Evolutionary conservation across 495 filamentous ascomycete species (phyloP), one percentile per base, ranked within the genome.

Genomic region (Penicillium lividum): DNA sequence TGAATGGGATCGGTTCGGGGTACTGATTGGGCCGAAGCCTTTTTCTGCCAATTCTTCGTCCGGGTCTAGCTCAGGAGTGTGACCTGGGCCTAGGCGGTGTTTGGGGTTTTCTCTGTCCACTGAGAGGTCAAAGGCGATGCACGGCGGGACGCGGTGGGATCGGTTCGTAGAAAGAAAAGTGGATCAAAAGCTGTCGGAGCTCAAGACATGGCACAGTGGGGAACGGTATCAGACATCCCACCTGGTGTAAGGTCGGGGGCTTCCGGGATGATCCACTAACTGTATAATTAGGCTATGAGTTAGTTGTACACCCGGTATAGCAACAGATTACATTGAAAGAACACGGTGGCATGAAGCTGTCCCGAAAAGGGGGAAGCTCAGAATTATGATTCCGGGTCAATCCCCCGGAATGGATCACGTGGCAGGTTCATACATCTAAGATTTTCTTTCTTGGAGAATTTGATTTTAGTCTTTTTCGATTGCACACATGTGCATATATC

Each of bases 261-360:
- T 28, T 47, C 2, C 44, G 44, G 16, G 44, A 15, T 28, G 7
- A 27, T 22, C 44, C 5, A 5, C 3, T 25, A 47, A 40, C 38
- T 16, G 38, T 40, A 40, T 40, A 5, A 16, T 40, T 6, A n/a
- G 11, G 13, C 4, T 16, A 40, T 5, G 16, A 7, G 22, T 53
- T 5, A 25, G 18, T 51, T 15, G 28, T 22, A 30, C 25, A 22
- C 45, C 33, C 40, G n/a, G 40, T 28, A 27, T 22, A 47, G 46
- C 28, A 29, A 49, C 28, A n/a, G 15, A 16, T 29, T 40, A 43
- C 15, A 16, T 42, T 47, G 55, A 65, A 56, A 68, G 59, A 65
- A 63, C 65, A 68, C 60, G 67, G 65, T 69, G 64, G 61, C 61
- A 57, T 48, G 45, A 63, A 56, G 54, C 57, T 55, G 38, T 42